Percentiles rank a stretch among this genome's conserved stretches.
Conservation (phyloP, 495 filamentous ascomycete species). For the Trichoderma gamsii region DNA sequence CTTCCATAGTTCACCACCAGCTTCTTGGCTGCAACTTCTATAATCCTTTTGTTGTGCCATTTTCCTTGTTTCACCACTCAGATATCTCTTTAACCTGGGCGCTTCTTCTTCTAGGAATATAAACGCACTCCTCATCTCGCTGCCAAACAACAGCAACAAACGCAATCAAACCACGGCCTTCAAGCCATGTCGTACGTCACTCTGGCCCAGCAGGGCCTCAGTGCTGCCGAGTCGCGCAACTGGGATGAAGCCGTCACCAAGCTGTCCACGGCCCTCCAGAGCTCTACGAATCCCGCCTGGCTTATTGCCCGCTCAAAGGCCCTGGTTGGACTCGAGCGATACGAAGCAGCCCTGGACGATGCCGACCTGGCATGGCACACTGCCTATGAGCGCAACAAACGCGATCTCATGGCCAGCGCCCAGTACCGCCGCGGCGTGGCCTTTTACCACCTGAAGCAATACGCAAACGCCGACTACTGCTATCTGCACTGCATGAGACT, state of each 20-base stretch:
- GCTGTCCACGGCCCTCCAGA: slow-evolving; percentile 69
- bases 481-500: slow-evolving; percentile 60
- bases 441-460: slow-evolving; percentile 62
- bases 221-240: slow-evolving; percentile 58
- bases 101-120: background rate
- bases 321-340: slow-evolving; percentile 54
- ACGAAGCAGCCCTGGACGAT: slow-evolving; percentile 62
- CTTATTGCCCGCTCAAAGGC: slow-evolving; percentile 84
- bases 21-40: background rate
- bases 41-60: background rate
- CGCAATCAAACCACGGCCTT: background rate
- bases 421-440: slow-evolving; percentile 77
- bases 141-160: background rate
- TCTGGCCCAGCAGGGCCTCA: slow-evolving; percentile 35
- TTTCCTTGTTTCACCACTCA: no score
- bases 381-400: slow-evolving; percentile 62
- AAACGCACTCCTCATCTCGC: no score
- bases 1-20: no score
- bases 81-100: no score
- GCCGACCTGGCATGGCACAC: slow-evolving; percentile 69
- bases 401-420: slow-evolving; percentile 71
- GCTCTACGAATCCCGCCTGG: slow-evolving; percentile 69
- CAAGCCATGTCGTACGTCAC: slow-evolving; percentile 28
- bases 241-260: slow-evolving; percentile 61
- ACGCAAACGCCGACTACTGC: slow-evolving; percentile 69